Evolutionary conservation across 345 rosid genomes (phyloP), one percentile per base, ranked within the genome.

Genomic region (Noccaea bulbosa): DNA sequence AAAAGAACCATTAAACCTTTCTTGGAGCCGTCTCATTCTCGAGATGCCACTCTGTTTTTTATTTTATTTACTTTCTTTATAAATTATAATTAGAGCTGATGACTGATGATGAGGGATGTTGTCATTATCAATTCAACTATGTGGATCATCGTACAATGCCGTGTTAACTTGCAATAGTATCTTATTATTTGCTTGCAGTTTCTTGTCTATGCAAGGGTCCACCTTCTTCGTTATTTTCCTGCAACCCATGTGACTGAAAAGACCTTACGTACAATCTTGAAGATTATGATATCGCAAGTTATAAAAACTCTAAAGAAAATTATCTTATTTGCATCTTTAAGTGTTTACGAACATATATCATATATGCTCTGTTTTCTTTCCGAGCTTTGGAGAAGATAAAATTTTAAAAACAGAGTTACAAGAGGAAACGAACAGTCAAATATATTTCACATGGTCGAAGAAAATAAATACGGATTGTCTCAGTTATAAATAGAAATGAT

Each of bases 191-290:
- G 49, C 64, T 11, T 45, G 49, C 64, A 72, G 48, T 45, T 54
- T 45, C 56, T 72, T 54, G 58, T 59, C 39, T 49, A 47, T 3
- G 27, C 48, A 69, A 69, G 63, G 69, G 76, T 71, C 70, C 76
- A 63, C 70, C 6, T 53, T 62, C 63, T 44, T 54, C 0, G 62
- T 50, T 11, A 14, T 44, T 54, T 72, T 71, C 39, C 49, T 45
- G 56, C 40, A 44, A 56, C 48, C 70, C 76, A 72, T 63, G 70
- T 72, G 76, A 63, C 0, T 72, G 70, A 53, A 63, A 45, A 62
- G 56, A 72, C 69, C n/a, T 52, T 63, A 34, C 76, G 44, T 71
- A 8, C 51, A 32, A 37, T 32, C 35, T 49, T 48, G 8, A 20
- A 33, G n/a, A 39, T 49, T 37, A 14, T 5, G 5, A 22, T n/a